Evolutionary conservation across 2,329 filamentous ascomycete species (phyloP), one percentile per base, ranked within the genome.

Genomic region (Anthostomella pinea): DNA sequence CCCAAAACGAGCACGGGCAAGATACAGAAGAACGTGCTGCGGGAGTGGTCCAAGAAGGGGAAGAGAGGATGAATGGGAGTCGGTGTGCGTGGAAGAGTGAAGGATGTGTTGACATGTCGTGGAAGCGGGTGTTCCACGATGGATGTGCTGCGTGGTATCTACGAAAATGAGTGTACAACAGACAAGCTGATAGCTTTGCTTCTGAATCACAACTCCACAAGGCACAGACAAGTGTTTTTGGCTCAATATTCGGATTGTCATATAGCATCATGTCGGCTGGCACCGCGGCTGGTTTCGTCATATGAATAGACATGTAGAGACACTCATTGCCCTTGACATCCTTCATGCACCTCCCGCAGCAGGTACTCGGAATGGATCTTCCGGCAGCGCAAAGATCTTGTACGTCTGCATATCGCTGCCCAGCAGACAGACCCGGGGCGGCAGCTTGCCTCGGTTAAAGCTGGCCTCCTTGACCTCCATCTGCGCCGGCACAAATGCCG

Each of bases 1-100:
- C 93, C 93, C 8, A 98, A 98, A 76, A 98, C 93, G 18, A 93
- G 86, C 62, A 98, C 93, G 1, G 93, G 93, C 3, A 98, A 98
- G 74, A 75, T 97, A 42, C 83, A 88, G 75, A 98, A 98, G 79
- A 97, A 95, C 55, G 79, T 95, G 6, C 64, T 98, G 37, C 71
- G 93, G 42, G 84, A 87, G 51, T 95, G 90, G 91, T 86, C 85
- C 3, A 87, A 78, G 56, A 58, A 56, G 33, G 27, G 27, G 21
- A 45, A 15, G 35, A 35, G 23, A 27, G 9, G 8, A 8, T 45
- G 29, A 38, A 22, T 10, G 20, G 13, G 30, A 11, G 14, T 3
- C 5, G 18, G 18, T 9, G 8, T 29, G 20, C 5, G 18, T 28
- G 15, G 11, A 2, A 11, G 5, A 33, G 6, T 5, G 18, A 13